Evolutionary conservation across 768 basidiomycete genomes (phyloP).

Genomic region (Clitopilus passeckerianus): DNA sequence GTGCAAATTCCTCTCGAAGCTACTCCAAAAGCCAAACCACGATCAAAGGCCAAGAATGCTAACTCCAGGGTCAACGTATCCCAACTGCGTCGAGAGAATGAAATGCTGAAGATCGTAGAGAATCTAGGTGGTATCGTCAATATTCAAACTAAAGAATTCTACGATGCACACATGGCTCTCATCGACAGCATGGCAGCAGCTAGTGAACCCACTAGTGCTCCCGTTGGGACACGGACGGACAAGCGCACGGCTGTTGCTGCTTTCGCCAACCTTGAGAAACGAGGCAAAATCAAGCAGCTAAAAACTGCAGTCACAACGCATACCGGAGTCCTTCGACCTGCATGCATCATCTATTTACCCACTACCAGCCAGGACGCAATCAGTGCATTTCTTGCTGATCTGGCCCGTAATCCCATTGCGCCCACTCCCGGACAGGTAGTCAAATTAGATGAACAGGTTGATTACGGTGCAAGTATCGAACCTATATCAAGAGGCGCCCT

Average conservation of each 20-base stretch:
- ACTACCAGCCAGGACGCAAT: slow-evolving; percentile 48
- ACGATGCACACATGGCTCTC: slow-evolving; percentile 60
- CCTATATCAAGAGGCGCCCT: slow-evolving; percentile 25
- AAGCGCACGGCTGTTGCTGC: slow-evolving; percentile 65
- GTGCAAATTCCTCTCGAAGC: no score
- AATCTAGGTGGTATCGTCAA: slow-evolving; percentile 64
- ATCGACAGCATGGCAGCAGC: slow-evolving; percentile 49
- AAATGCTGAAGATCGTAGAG: slow-evolving; percentile 64
- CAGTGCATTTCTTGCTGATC: slow-evolving; percentile 50
- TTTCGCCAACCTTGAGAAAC: slow-evolving; percentile 55
- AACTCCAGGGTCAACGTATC: slow-evolving; percentile 61
- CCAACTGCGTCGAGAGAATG: slow-evolving; percentile 75
- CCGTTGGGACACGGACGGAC: slow-evolving; percentile 63
- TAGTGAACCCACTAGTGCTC: slow-evolving; percentile 68
- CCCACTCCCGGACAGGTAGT: slow-evolving; percentile 33
- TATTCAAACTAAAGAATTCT: slow-evolving; percentile 63
- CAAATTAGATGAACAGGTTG: slow-evolving; percentile 47
- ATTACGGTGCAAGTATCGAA: slow-evolving; percentile 44
- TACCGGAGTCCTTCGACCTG: slow-evolving; percentile 54
- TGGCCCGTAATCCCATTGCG: slow-evolving; percentile 33
- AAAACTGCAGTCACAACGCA: slow-evolving; percentile 57
- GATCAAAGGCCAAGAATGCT: no score
- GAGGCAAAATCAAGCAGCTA: slow-evolving; percentile 65
- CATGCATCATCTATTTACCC: slow-evolving; percentile 64
- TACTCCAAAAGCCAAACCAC: background rate